Evolutionary conservation across 768 basidiomycete species (phyloP), one percentile per base, ranked within the genome.

Genomic region (Kwoniella dendrophila): DNA sequence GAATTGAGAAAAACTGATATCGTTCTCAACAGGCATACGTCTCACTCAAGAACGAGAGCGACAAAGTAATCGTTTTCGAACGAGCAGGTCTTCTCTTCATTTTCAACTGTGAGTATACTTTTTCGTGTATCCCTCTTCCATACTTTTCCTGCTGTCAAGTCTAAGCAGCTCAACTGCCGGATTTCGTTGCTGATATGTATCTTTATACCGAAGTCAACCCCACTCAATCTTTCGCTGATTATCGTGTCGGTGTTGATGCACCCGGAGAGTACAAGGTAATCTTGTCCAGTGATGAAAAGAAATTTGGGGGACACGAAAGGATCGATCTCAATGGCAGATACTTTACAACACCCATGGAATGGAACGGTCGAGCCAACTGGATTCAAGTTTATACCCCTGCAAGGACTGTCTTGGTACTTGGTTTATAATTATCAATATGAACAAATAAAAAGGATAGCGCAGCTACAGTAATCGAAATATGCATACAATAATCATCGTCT

Each of bases 51-150:
- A 83, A 98, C 76, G 92, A 98, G 79, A 69, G 63, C 10, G 96
- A 98, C 84, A 98, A 97, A 81, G 84, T 95, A 65, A 82, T 98
- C 72, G 92, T 90, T 5, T 97, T 86, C 76, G 96, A 99, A 82
- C 89, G 96, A 53, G 93, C 90, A 20, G 90, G 91, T 32, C 83
- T 98, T 43, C 81, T 99, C 45, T 99, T 97, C 82, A 83, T 98
- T 70, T 98, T 96, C 85, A 98, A 99, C 81, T 95, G 77, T 76
- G 49, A 52, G 75, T 65, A 11, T 0, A 34, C 26, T 41, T 12
- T 11, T 24, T 29, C 54, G 36, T 8, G 8, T 38, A 38, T 38
- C 8, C 36, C 36, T 8, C 18, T 38, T 18, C 36, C 8, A 38
- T 38, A 18, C 36, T 38, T 8, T 20, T 40, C 20, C 38, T 16